Base-by-base conservation (phyloP, 164 flowering plant genomes). In the Nymphaea colorata region DNA sequence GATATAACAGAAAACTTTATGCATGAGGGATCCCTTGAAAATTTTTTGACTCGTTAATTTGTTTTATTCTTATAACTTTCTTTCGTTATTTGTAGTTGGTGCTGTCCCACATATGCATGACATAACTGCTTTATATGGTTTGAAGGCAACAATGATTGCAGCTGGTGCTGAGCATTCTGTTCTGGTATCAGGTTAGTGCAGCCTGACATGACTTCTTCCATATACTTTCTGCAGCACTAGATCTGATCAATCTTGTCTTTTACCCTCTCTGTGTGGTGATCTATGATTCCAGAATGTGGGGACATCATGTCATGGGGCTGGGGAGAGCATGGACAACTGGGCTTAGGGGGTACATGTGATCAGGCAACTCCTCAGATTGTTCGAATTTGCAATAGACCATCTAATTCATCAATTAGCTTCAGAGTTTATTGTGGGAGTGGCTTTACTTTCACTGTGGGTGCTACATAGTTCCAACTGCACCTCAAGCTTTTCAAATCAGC, bases 241-340 rank as follows among this genome's bases (percentile, higher is more conserved):
- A n/a, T n/a, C 3, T n/a, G 6, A 61, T 4, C 16, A 16, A 36
- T 61, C 8, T 61, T 4, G 2, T n/a, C 64, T 3, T 61, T 61
- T 61, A 8, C 41, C 64, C 16, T 61, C 15, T 12, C 44, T 61
- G 17, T 25, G 36, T 25, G 36, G 36, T 1, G 36, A 25, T 25
- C 36, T 25, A 25, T 17, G 14, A n/a, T 43, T 78, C 74, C 85
- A 90, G 98, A 79, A 69, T 69, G 75, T 69, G 90, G 91, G 74
- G 71, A 68, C 10, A 66, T 89, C 60, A 78, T 73, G 85, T 81
- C 85, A 64, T 93, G 97, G 97, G 98, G 97, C 41, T 93, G 98
- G 98, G 98, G 97, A 41, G 98, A 93, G 74, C 98, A 93, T 67
- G 98, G 98, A 42, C 98, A 93, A 72, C 93, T 93, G 62, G 97